These are phyloP conservation scores for Suillus americanus DNA, from an alignment of 768 basidiomycete genomes.

Conservation along the genomic window DNA sequence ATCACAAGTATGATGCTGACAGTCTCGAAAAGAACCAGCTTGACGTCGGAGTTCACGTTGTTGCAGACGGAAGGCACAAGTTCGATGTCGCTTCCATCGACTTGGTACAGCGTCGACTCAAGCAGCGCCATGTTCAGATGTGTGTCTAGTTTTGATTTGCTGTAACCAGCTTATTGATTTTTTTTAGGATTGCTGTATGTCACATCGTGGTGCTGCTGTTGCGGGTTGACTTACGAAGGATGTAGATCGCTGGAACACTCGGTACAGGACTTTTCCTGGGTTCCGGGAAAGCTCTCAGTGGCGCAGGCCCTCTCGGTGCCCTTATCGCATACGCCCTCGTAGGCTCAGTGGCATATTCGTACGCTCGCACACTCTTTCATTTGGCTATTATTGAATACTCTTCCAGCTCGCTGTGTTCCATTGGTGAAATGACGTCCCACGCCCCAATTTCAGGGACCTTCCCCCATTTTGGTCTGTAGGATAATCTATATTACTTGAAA, in stretches of 20 bases:
- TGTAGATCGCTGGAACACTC: constrained; percentile 70
- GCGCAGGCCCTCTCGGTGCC: constrained; percentile 67
- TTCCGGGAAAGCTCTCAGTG: constrained; percentile 58
- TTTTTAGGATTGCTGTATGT: constrained; percentile 60
- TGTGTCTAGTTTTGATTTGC: constrained; percentile 28
- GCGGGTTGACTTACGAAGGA: not conserved
- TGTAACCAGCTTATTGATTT: not conserved
- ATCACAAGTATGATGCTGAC: not conserved
- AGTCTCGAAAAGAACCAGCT: constrained; percentile 13
- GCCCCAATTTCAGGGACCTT: constrained; percentile 80
- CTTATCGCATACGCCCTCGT: constrained; percentile 64
- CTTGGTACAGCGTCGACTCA: constrained; percentile 67
- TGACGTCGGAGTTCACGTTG: not conserved
- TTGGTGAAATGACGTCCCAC: constrained; percentile 80
- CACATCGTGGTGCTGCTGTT: not conserved
- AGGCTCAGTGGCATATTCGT: constrained; percentile 67
- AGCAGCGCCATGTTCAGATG: constrained; percentile 83
- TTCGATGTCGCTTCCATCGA: constrained; percentile 68
- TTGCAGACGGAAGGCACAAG: constrained; percentile 32
- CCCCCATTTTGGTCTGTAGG: constrained; percentile 59
- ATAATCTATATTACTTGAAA: not conserved
- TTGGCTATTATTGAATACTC: constrained; percentile 13
- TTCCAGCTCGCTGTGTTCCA: constrained; percentile 55
- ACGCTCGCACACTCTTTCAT: constrained; percentile 19
- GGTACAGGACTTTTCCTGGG: constrained; percentile 76